Evolutionary conservation across 176 grass and related monocot genomes (phyloP).

Genomic region (barley (Hordeum vulgare)): MorexV3_pseudomolecules_assembly NC_058519.1:16619461-16619960

Average conservation of each 20-base stretch:
- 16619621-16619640: neutral
- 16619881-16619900: neutral
- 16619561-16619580: too few relatives aligned
- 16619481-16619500: too few relatives aligned
- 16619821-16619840: too few relatives aligned
- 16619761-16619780: neutral
- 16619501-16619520: too few relatives aligned
- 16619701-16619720: neutral
- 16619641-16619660: neutral
- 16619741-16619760: neutral
- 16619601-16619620: too few relatives aligned
- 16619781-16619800: neutral
- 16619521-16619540: too few relatives aligned
- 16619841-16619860: neutral
- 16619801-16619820: neutral
- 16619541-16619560: too few relatives aligned
- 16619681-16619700: neutral
- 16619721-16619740: neutral
- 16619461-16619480: too few relatives aligned
- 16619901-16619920: neutral
- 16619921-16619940: neutral
- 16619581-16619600: too few relatives aligned
- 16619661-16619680: slow-evolving; percentile 13
- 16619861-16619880: neutral
- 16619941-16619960: neutral